Evolutionary conservation across 805 yeast genomes (phyloP).

Genomic region (Zygoascus bituminiphila): DNA sequence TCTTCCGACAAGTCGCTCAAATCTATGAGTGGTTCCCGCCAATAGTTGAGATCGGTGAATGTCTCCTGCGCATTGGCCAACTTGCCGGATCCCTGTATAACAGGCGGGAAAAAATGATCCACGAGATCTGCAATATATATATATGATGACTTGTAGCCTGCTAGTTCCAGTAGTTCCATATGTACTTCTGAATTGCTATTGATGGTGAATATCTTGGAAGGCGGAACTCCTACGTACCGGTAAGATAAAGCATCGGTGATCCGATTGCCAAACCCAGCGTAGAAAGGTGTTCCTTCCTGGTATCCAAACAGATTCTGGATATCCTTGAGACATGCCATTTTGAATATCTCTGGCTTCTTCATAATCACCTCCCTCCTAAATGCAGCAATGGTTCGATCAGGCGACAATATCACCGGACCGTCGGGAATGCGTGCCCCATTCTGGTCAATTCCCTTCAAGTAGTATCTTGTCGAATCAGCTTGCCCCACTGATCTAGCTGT

Average conservation of each 20-base stretch:
- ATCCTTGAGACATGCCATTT: conserved; percentile 92
- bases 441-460: conserved; percentile 69
- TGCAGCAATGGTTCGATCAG: conserved; percentile 96
- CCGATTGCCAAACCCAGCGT: conserved; percentile 95
- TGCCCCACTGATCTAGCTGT: conserved; percentile 95
- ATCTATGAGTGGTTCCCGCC: conserved; percentile 76
- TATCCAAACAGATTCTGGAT: conserved; percentile 58
- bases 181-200: conserved; percentile 96
- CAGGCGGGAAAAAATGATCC: conserved; percentile 96
- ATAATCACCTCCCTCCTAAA: conserved; percentile 82
- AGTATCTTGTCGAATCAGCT: conserved; percentile 85
- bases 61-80: neutral
- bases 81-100: conserved; percentile 30
- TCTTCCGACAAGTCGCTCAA: conserved; percentile 27
- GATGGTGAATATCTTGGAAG: conserved; percentile 89
- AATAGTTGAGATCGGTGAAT: conserved; percentile 80
- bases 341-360: conserved; percentile 96
- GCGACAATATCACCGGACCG: conserved; percentile 93
- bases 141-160: conserved; percentile 85
- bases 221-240: conserved; percentile 87
- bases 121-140: conserved; percentile 86
- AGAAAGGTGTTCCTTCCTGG: conserved; percentile 45
- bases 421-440: conserved; percentile 64
- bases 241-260: conserved; percentile 95
- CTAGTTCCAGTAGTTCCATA: conserved; percentile 89